Conservation (phyloP, 805 yeast species). For the Zygosaccharomyces gambellarensis region DNA sequence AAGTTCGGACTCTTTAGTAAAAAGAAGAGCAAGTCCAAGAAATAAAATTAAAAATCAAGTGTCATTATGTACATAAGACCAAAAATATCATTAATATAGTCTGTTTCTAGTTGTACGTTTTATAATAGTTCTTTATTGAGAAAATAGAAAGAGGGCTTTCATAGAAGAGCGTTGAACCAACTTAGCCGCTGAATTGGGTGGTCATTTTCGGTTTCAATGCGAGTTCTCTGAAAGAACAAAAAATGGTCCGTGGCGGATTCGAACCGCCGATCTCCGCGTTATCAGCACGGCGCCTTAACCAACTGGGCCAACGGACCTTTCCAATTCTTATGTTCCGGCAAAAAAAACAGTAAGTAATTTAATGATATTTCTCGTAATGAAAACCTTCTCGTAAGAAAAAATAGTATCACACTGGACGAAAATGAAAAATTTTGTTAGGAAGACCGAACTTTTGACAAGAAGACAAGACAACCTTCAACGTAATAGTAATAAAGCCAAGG, state of each 20-base stretch:
- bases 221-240: background rate
- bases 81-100: background rate
- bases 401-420: background rate
- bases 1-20: constrained; percentile 31
- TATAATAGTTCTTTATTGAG: background rate
- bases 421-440: constrained; percentile 11
- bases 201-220: too few relatives aligned
- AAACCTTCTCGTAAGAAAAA: too few relatives aligned
- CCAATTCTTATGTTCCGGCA: constrained; percentile 10
- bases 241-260: constrained; percentile 16
- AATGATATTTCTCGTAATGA: background rate
- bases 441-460: background rate
- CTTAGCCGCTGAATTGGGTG: too few relatives aligned
- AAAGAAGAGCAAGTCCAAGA: constrained; percentile 23
- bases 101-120: background rate
- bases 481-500: background rate
- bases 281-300: constrained; percentile 30
- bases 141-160: background rate
- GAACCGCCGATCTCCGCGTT: constrained; percentile 20
- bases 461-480: background rate
- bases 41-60: constrained; percentile 8
- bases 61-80: background rate
- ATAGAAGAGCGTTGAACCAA: too few relatives aligned
- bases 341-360: background rate
- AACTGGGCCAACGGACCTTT: constrained; percentile 17